phyloP scores from a whole-genome alignment of 257 asterid species.

The Thymus mandschuricus region DNA sequence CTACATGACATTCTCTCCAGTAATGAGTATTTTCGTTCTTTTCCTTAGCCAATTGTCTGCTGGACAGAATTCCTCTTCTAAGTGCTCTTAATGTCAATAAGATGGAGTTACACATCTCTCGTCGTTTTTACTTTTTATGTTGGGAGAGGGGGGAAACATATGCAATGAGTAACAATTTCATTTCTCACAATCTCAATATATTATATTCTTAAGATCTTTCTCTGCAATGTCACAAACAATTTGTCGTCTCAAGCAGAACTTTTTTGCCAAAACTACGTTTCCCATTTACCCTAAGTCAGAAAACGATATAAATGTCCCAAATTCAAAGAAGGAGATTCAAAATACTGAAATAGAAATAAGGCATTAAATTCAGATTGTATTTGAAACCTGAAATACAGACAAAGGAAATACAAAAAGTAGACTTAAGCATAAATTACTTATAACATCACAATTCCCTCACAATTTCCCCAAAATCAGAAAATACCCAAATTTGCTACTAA shows the following conservation, averaged over 20 bases:
- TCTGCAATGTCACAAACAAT: conserved; percentile 2
- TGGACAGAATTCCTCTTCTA: background rate
- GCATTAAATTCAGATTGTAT: background rate
- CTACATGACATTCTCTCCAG: conserved; percentile 6
- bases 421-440: background rate
- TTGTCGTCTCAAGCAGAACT: conserved; percentile 1
- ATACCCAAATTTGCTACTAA: too few species aligned
- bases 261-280: background rate
- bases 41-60: background rate
- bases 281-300: background rate
- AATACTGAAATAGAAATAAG: background rate
- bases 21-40: background rate
- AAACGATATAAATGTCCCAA: background rate
- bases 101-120: background rate
- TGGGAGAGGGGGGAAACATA: background rate
- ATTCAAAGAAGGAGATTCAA: background rate
- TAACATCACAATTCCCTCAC: background rate
- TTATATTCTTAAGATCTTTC: background rate
- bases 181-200: background rate
- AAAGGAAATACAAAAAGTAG: background rate
- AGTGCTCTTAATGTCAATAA: background rate
- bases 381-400: background rate
- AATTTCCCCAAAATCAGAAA: too few species aligned
- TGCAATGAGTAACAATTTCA: conserved; percentile 7
- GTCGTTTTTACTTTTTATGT: background rate